Conservation (phyloP, 192 early-diverging fungal species). For the Pilaira anomala region DNA sequence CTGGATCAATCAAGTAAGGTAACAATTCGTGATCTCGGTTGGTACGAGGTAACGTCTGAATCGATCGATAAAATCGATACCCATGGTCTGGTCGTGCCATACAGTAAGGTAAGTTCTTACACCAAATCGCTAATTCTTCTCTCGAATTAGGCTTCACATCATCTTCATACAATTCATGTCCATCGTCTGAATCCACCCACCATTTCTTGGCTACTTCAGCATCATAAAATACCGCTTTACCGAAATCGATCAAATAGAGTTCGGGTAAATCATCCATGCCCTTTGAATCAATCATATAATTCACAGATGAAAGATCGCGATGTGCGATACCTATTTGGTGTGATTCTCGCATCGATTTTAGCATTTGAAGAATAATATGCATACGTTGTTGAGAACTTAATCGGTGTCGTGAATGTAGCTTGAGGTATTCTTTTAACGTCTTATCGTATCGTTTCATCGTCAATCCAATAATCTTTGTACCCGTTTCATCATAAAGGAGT, state of each 20-base stretch:
- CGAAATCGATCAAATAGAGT: slow-evolving; percentile 58
- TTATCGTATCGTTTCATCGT: slow-evolving; percentile 53
- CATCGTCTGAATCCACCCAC: slow-evolving; percentile 34
- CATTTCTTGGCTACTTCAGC: slow-evolving; percentile 39
- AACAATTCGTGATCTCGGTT: slow-evolving; percentile 40
- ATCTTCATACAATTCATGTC: slow-evolving; percentile 28
- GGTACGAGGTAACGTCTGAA: slow-evolving; percentile 49
- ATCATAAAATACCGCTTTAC: slow-evolving; percentile 50
- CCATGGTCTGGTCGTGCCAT: slow-evolving; percentile 53
- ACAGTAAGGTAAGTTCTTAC: slow-evolving; percentile 40
- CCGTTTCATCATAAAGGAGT: slow-evolving; percentile 42
- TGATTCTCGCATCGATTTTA: slow-evolving; percentile 43
- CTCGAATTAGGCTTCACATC: slow-evolving; percentile 30
- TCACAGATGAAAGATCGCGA: slow-evolving; percentile 56
- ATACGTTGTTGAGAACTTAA: slow-evolving; percentile 48
- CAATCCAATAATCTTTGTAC: slow-evolving; percentile 45
- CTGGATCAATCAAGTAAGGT: slow-evolving; percentile 42
- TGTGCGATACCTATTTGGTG: slow-evolving; percentile 54
- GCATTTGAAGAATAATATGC: slow-evolving; percentile 47
- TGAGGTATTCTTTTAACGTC: slow-evolving; percentile 49
- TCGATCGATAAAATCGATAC: slow-evolving; percentile 52
- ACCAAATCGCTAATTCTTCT: slow-evolving; percentile 36
- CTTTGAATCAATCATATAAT: slow-evolving; percentile 55
- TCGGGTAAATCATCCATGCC: slow-evolving; percentile 37
- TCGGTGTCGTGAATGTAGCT: slow-evolving; percentile 40